Evolutionary conservation across 202 grass and related monocot genomes (phyloP), one percentile per base, ranked within the genome.

Genomic region (Cymbopogon flexuosus): DNA sequence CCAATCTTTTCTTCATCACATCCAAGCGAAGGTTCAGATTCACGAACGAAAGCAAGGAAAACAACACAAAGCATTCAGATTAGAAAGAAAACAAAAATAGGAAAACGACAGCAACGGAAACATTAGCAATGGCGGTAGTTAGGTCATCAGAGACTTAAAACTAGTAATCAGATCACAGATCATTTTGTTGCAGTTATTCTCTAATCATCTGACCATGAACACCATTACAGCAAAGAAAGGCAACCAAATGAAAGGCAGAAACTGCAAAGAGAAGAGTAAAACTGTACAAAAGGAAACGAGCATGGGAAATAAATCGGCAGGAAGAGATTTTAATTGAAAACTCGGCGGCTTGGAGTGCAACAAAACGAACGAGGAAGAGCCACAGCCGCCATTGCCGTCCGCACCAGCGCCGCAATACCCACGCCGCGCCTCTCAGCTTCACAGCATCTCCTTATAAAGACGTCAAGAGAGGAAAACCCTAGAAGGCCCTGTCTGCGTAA

Each of bases 181-280:
- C 94, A 97, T 92, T 88, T 97, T 94, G 89, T 97, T 97, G 94
- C 94, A 97, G 94, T 94, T 79, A 84, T 85, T 79, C 35, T 66
- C 80, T 94, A 88, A 75, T 92, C 94, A 81, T 79, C 35, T 92
- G 87, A 90, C 64, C 29, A 3, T 3, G 8, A 67, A 40, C 8
- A 2, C 51, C 30, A 10, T 41, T 3, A 10, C 56, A 7, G 8
- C 3, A 0, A 5, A 51, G 15, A 27, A 41, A 76, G 6, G 37
- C 0, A 57, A 33, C 1, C 21, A 27, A 60, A 24, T 1, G 0
- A 60, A 2, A 10, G 8, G 22, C 3, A 61, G 0, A 61, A 27
- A 29, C 58, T 13, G 58, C 3, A 22, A 13, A 27, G 21, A 27
- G 4, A 27, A 10, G 4, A 12, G 5, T 8, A 14, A 40, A 3